Evolutionary conservation across 2,329 filamentous ascomycete genomes (phyloP).

Genomic region (Leptographium lundbergii): DNA sequence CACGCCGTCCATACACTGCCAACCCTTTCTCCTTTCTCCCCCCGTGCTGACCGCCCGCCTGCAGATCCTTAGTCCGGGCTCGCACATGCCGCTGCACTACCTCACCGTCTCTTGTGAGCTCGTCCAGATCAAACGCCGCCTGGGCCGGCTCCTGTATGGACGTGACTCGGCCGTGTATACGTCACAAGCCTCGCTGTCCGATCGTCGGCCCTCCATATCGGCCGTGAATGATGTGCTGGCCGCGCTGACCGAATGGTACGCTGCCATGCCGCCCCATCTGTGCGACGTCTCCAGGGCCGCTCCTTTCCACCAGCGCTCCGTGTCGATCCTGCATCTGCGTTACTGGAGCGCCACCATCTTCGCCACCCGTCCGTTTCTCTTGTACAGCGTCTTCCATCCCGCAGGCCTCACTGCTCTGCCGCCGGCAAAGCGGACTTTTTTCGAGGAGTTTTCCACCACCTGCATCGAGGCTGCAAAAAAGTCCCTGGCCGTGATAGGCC

Average conservation of each 20-base stretch:
- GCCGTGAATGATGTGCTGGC: slow-evolving; percentile 12
- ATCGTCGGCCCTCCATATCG: slow-evolving; percentile 6
- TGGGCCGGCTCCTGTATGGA: slow-evolving; percentile 12
- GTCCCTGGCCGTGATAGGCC: slow-evolving; percentile 10
- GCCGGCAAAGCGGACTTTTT: slow-evolving; percentile 11
- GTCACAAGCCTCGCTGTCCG: background rate
- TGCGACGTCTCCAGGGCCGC: slow-evolving; percentile 12
- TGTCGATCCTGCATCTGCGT: slow-evolving; percentile 15
- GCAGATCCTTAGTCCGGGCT: slow-evolving; percentile 16
- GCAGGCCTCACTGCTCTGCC: slow-evolving; percentile 5
- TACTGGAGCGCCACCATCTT: slow-evolving; percentile 14
- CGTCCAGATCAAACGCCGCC: slow-evolving; percentile 13
- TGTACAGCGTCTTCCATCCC: slow-evolving; percentile 12
- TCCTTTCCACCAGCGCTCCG: slow-evolving; percentile 14
- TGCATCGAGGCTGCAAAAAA: slow-evolving; percentile 14
- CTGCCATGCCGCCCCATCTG: slow-evolving; percentile 14
- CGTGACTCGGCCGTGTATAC: background rate
- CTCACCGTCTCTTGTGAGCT: slow-evolving; percentile 14
- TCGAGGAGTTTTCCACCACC: slow-evolving; percentile 11
- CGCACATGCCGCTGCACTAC: slow-evolving; percentile 16
- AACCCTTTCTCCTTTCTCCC: background rate
- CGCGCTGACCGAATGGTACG: slow-evolving; percentile 12
- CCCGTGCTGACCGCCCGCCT: background rate
- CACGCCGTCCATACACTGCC: background rate
- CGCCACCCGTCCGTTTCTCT: slow-evolving; percentile 21